These are phyloP conservation scores for Scedosporium minutisporum DNA, from an alignment of 2,329 filamentous ascomycete species.

Conservation along the genomic window DNA sequence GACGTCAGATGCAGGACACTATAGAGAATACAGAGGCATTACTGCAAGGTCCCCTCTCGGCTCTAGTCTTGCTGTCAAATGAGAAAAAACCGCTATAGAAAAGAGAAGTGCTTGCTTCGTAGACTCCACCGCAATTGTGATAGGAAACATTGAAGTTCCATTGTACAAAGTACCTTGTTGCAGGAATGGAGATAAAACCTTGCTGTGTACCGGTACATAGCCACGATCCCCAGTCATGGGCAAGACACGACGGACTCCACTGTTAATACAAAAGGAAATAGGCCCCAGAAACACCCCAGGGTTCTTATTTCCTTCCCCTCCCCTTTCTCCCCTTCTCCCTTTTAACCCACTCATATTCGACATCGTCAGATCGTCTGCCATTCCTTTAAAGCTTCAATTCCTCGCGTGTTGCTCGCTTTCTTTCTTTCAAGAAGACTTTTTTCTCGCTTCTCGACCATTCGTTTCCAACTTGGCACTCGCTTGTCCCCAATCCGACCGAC, in stretches of 20 bases:
- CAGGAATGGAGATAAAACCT: too few species aligned
- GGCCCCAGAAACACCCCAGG: background rate
- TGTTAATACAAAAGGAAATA: background rate
- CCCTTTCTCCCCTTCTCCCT: background rate
- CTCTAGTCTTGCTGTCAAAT: too few species aligned
- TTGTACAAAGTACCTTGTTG: too few species aligned
- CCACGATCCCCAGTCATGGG: background rate
- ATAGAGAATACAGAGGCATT: too few species aligned
- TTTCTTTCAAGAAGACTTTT: background rate
- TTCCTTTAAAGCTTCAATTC: background rate
- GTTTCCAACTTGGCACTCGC: background rate
- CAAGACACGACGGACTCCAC: background rate
- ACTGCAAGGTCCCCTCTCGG: too few species aligned
- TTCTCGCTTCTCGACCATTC: background rate
- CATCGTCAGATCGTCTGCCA: conserved; percentile 1
- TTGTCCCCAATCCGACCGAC: background rate
- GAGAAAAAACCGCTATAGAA: too few species aligned
- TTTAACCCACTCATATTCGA: background rate
- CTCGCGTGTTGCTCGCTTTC: background rate
- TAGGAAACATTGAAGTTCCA: too few species aligned
- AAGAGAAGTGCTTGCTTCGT: too few species aligned
- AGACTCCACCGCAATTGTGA: too few species aligned
- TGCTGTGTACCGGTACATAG: background rate
- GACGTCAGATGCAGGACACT: too few species aligned
- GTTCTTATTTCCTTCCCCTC: background rate